phyloP scores from a whole-genome alignment of 345 rosid species.

The Hevea brasiliensis region DNA sequence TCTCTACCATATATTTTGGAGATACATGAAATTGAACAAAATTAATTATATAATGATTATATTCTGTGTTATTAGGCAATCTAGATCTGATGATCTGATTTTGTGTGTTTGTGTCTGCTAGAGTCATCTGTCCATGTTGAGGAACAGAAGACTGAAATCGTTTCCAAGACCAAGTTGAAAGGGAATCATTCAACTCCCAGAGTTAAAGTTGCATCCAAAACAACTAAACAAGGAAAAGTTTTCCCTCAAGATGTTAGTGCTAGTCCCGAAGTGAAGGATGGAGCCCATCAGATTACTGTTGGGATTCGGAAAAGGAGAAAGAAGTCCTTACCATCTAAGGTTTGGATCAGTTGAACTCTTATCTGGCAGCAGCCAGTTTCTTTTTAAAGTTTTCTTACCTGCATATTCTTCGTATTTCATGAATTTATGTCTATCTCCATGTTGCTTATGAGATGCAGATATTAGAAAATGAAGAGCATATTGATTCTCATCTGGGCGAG shows the following conservation, averaged over 20 bases:
- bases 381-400: slow-evolving; percentile 3
- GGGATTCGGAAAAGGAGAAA: slow-evolving; percentile 57
- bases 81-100: slow-evolving; percentile 26
- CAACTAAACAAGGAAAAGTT: slow-evolving; percentile 43
- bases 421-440: slow-evolving; percentile 34
- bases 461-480: slow-evolving; percentile 46
- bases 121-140: slow-evolving; percentile 57
- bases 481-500: slow-evolving; percentile 39
- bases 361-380: slow-evolving; percentile 7
- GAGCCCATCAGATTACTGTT: slow-evolving; percentile 35
- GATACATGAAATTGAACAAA: background rate
- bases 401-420: slow-evolving; percentile 17
- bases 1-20: background rate
- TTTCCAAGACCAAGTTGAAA: slow-evolving; percentile 47
- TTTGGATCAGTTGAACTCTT: slow-evolving; percentile 32
- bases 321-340: slow-evolving; percentile 55
- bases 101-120: slow-evolving; percentile 28
- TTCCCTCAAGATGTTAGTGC: slow-evolving; percentile 29
- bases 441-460: slow-evolving; percentile 42
- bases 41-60: background rate
- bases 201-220: slow-evolving; percentile 41
- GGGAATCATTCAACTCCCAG: slow-evolving; percentile 42
- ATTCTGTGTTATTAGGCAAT: slow-evolving; percentile 4
- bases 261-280: slow-evolving; percentile 46
- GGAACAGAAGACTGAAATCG: slow-evolving; percentile 44